A percentile compares a stretch with the other conserved stretches of the same genome.
These are phyloP conservation scores for Linanthus parryae DNA, from an alignment of 148 eudicot genomes.

Conservation along the genomic window DNA sequence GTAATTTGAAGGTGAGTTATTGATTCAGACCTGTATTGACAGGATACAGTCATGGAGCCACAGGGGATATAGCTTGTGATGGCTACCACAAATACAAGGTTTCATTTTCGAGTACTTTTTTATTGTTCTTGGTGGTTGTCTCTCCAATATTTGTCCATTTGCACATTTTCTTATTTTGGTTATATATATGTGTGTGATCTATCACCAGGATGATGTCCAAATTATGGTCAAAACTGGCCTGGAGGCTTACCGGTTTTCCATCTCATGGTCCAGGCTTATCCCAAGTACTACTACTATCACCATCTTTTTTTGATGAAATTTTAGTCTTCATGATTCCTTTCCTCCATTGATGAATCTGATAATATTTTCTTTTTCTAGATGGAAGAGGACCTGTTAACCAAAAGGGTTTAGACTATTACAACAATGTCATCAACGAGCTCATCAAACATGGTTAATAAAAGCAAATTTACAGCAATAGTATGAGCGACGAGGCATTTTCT, in stretches of 20 bases:
- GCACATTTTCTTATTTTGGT: too few relatives aligned
- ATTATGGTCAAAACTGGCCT: slow-evolving; percentile 57
- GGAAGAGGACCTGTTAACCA: slow-evolving; percentile 53
- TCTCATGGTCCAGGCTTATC: slow-evolving; percentile 64
- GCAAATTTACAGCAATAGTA: too few relatives aligned
- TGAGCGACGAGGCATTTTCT: too few relatives aligned
- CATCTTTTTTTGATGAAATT: neutral
- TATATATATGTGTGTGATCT: neutral
- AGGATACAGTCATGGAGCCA: slow-evolving; percentile 26
- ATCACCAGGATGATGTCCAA: slow-evolving; percentile 47
- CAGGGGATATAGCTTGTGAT: slow-evolving; percentile 49
- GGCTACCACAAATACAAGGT: slow-evolving; percentile 71
- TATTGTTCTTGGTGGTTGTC: neutral
- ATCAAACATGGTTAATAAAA: slow-evolving; percentile 45
- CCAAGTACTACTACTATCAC: slow-evolving; percentile 34
- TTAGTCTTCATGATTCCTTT: too few relatives aligned
- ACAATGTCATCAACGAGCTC: slow-evolving; percentile 47
- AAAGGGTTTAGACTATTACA: slow-evolving; percentile 49
- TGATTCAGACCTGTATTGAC: too few relatives aligned
- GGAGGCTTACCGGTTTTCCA: slow-evolving; percentile 60
- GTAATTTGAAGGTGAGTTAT: too few relatives aligned
- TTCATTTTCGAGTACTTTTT: too few relatives aligned
- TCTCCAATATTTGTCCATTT: too few relatives aligned
- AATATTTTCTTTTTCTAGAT: too few relatives aligned
- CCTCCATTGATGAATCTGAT: too few relatives aligned